phyloP scores from a whole-genome alignment of 345 rosid genomes.

The Hibiscus tridactylites region DNA sequence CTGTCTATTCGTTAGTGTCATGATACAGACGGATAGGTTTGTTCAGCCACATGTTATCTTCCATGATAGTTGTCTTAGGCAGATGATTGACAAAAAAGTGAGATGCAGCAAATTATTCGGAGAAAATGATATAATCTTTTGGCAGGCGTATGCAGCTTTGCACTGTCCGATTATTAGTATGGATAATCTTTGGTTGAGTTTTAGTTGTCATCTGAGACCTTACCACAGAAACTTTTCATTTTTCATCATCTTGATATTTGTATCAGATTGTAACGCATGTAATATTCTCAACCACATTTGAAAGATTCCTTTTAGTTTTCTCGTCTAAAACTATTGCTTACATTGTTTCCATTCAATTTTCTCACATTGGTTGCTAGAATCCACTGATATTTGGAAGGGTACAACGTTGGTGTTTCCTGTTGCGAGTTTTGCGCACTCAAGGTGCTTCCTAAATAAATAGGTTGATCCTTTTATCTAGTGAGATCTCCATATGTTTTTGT shows the following conservation, averaged over 20 bases:
- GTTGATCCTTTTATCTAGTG: not conserved
- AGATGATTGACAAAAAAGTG: not conserved
- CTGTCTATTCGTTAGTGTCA: not conserved
- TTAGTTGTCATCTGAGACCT: not conserved
- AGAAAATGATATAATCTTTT: not conserved
- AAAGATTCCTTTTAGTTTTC: not conserved
- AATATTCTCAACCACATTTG: not conserved
- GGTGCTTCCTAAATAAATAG: not conserved
- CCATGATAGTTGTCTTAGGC: not conserved
- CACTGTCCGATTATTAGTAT: not conserved
- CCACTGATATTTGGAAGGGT: not conserved
- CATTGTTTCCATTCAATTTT: not conserved
- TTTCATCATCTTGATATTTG: not conserved
- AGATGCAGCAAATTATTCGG: not conserved
- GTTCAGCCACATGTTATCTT: not conserved
- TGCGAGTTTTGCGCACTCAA: not conserved
- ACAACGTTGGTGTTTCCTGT: constrained; percentile 1
- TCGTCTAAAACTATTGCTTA: not conserved
- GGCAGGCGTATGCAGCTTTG: not conserved
- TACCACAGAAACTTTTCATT: not conserved
- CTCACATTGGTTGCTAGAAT: not conserved
- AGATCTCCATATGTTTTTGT: not conserved
- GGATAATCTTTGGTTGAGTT: not conserved
- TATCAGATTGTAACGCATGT: not conserved
- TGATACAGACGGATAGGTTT: not conserved